Evolutionary conservation across 2,329 filamentous ascomycete genomes (phyloP), one percentile per base, ranked within the genome.

Genomic region (Xylariales sp.): DNA sequence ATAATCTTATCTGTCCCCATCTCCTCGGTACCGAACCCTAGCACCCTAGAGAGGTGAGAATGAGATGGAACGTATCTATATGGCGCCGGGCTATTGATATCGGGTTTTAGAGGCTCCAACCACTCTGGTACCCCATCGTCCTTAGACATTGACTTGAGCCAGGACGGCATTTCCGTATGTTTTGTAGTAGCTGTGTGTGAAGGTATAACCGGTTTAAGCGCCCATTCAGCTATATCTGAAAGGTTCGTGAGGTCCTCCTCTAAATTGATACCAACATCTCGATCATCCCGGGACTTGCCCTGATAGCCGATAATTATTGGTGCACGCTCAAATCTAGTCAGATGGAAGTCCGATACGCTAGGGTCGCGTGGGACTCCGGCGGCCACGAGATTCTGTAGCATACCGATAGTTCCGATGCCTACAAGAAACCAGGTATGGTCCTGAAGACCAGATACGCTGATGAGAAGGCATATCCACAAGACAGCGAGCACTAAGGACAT

Each of bases 371-470:
- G 25, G 6, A 37, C 33, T 14, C 40, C 39, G 2, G 44, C 44
- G 11, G 44, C 42, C 6, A 40, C 40, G 6, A 46, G 21, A 17
- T 44, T 46, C 29, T 46, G 40, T 14, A 46, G 30, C 44, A 46
- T 44, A 5, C 44, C 44, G 18, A 46, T 33, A 20, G 29, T 42
- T 23, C 44, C 44, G 15, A 46, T 42, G 4, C 32, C 37, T 10
- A 44, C 20, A 4, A 46, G 28, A 25, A 42, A 46, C 41, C 44
- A 46, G 3, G 41, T 40, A 21, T 40, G 11, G 3, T 45, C 28
- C 21, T 38, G 13, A 8, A 45, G 14, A 13, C 43, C 43, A 21
- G 40, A 34, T 5, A 45, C 20, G 16, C 29, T 40, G 14, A 45
- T 40, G 11, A 45, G 40, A 11, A 45, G 37, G 18, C 33, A 38